These are phyloP conservation scores for Limnanthes douglasii DNA, from an alignment of 345 rosid species.

Conservation along the genomic window DNA sequence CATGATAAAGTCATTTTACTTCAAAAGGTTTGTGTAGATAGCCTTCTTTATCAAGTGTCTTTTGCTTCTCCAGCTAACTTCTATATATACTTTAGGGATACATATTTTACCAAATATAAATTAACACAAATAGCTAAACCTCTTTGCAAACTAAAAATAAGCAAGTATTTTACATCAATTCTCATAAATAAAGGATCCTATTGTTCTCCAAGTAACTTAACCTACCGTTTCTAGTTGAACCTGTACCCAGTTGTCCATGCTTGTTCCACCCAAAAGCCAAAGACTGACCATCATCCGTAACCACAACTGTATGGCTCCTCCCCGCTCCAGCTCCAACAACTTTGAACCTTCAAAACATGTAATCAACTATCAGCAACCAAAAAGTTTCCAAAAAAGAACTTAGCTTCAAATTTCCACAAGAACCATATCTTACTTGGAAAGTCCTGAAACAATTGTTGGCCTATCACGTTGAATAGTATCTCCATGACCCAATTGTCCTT, in stretches of 20 bases:
- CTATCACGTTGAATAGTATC: constrained; percentile 82
- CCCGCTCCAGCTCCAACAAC: constrained; percentile 66
- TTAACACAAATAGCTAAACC: too few relatives aligned
- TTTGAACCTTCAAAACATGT: constrained; percentile 49
- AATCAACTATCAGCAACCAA: neutral
- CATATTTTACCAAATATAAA: too few relatives aligned
- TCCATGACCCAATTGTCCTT: constrained; percentile 96
- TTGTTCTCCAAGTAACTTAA: neutral
- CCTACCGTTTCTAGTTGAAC: constrained; percentile 63
- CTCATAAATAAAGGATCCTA: too few relatives aligned
- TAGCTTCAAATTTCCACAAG: neutral
- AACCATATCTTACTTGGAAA: constrained; percentile 45
- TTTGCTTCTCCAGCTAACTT: too few relatives aligned
- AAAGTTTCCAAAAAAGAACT: neutral
- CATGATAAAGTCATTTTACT: too few relatives aligned
- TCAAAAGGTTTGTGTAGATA: too few relatives aligned
- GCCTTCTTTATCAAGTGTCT: too few relatives aligned
- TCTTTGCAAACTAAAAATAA: too few relatives aligned
- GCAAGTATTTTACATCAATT: too few relatives aligned
- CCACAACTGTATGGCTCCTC: constrained; percentile 68
- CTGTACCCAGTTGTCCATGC: constrained; percentile 89
- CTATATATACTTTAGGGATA: too few relatives aligned
- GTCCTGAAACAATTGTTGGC: constrained; percentile 85
- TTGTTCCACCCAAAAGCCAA: constrained; percentile 96
- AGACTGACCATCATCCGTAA: constrained; percentile 64